phyloP scores from a whole-genome alignment of 441 rosid species.

The Biscutella laevigata region DNA sequence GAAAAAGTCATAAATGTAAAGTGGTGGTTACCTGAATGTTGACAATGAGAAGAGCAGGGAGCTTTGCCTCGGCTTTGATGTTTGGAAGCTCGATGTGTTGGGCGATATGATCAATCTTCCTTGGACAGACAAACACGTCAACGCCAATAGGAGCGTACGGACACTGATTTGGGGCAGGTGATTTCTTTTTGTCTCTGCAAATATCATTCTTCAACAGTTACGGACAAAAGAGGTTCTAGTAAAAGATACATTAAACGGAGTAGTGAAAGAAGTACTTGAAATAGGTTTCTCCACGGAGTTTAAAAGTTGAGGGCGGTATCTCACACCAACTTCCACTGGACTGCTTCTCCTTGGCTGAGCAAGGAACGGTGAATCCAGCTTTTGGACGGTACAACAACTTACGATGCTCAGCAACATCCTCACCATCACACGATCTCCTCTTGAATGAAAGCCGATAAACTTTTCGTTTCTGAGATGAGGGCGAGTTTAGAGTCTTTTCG shows the following conservation, averaged over 20 bases:
- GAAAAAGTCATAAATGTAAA: not conserved
- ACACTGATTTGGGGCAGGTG: conserved; percentile 48
- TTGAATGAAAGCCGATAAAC: conserved; percentile 73
- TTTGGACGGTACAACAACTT: conserved; percentile 52
- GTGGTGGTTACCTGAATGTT: conserved; percentile 63
- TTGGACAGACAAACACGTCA: conserved; percentile 63
- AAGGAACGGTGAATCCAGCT: conserved; percentile 36
- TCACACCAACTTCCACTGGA: conserved; percentile 60
- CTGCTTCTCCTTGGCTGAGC: conserved; percentile 38
- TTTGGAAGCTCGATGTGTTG: conserved; percentile 80
- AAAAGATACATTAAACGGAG: not conserved
- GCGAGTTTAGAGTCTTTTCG: conserved; percentile 41
- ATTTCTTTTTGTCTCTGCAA: conserved; percentile 76
- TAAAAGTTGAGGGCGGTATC: conserved; percentile 76
- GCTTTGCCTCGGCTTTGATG: conserved; percentile 43
- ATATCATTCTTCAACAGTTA: conserved; percentile 21
- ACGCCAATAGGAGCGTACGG: conserved; percentile 72
- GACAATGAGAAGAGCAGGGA: conserved; percentile 74
- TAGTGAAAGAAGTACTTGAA: conserved; percentile 46
- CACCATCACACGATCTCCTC: conserved; percentile 72
- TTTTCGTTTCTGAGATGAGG: conserved; percentile 43
- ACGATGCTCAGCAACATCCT: conserved; percentile 49
- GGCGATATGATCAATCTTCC: conserved; percentile 81
- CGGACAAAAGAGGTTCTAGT: not conserved
- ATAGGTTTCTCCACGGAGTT: conserved; percentile 66